Evolutionary conservation across 2,329 filamentous ascomycete species (phyloP).

Genomic region (Ceratocystis lukuohia): DNA sequence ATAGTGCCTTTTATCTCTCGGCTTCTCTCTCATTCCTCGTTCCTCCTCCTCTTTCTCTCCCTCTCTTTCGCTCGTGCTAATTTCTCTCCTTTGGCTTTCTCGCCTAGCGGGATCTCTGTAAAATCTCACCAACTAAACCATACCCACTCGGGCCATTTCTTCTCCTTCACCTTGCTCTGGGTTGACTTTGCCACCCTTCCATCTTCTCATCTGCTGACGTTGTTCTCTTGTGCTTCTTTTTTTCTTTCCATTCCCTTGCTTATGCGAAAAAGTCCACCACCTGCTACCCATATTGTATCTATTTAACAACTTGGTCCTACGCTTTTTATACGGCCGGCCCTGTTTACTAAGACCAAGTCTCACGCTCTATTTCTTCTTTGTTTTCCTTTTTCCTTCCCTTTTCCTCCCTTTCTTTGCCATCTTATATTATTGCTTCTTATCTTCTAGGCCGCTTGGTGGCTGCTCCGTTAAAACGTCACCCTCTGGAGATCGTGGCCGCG

Average conservation of each 20-base stretch:
- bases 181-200: constrained; percentile 8
- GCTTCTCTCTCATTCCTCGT: background rate
- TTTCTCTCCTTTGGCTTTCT: background rate
- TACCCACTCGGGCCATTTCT: constrained; percentile 13
- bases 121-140: background rate
- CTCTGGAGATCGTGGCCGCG: background rate
- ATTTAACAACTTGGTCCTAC: background rate
- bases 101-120: background rate
- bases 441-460: background rate
- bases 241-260: background rate
- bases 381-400: background rate
- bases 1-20: background rate
- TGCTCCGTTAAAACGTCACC: background rate
- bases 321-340: background rate
- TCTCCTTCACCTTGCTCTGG: constrained; percentile 9
- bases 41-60: background rate
- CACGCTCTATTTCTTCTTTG: background rate
- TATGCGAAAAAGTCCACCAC: background rate
- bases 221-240: background rate
- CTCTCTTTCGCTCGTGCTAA: background rate
- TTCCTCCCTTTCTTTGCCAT: background rate
- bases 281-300: background rate
- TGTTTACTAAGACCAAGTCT: background rate
- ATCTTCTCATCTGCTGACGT: background rate
- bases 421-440: background rate